phyloP scores from a whole-genome alignment of 768 basidiomycete species.

The Leccinum obscurum region DNA sequence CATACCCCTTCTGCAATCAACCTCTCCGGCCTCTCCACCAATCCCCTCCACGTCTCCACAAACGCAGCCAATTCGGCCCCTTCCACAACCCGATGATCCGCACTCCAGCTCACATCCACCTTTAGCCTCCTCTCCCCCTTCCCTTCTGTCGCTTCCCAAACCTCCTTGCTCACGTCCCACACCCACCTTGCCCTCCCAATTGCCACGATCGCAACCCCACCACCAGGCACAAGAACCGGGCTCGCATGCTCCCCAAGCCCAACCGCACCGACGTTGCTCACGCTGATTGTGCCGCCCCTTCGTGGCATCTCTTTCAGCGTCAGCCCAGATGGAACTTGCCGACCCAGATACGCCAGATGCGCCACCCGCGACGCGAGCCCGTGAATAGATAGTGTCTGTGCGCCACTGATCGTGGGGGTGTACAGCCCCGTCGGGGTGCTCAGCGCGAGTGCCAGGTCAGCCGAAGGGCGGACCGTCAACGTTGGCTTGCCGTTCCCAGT shows the following conservation, averaged over 20 bases:
- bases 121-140: conserved; percentile 54
- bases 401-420: conserved; percentile 66
- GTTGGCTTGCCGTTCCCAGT: conserved; percentile 51
- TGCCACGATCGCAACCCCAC: conserved; percentile 84
- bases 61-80: conserved; percentile 89
- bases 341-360: conserved; percentile 61
- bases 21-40: conserved; percentile 74
- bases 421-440: conserved; percentile 83
- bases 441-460: conserved; percentile 76
- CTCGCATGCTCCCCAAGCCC: conserved; percentile 68
- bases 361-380: conserved; percentile 59
- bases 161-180: conserved; percentile 60
- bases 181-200: conserved; percentile 78
- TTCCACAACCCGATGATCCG: conserved; percentile 85
- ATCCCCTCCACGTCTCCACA: conserved; percentile 80
- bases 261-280: conserved; percentile 83
- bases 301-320: conserved; percentile 69
- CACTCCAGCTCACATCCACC: conserved; percentile 76
- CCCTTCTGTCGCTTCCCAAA: conserved; percentile 16
- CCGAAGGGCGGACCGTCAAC: conserved; percentile 67
- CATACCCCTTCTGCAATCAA: conserved; percentile 54
- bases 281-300: conserved; percentile 75
- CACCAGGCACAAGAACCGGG: conserved; percentile 78
- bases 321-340: conserved; percentile 65
- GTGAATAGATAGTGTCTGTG: conserved; percentile 58